Evolutionary conservation across 495 filamentous ascomycete genomes (phyloP).

Genomic region (Annulohypoxylon bovei): DNA sequence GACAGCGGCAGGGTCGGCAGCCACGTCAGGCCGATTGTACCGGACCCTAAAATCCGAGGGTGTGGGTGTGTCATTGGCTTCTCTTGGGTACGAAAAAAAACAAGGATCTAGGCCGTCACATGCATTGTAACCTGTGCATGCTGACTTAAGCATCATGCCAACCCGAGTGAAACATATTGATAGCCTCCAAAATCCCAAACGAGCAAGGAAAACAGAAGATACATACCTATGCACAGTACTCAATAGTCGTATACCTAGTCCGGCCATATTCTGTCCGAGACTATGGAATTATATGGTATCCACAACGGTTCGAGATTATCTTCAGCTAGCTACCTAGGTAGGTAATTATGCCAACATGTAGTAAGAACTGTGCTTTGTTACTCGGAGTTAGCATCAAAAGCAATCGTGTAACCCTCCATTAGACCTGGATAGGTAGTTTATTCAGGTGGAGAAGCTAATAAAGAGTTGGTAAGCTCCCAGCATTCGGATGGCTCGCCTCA

Average conservation of each 20-base stretch:
- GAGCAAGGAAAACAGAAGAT: slow-evolving; percentile 22
- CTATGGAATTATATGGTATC: slow-evolving; percentile 23
- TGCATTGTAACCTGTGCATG: slow-evolving; percentile 27
- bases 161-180: slow-evolving; percentile 34
- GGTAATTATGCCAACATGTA: slow-evolving; percentile 20
- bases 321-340: not conserved
- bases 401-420: slow-evolving; percentile 25
- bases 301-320: slow-evolving; percentile 19
- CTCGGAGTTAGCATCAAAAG: slow-evolving; percentile 32
- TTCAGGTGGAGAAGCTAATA: slow-evolving; percentile 28
- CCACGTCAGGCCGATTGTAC: slow-evolving; percentile 8
- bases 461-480: slow-evolving; percentile 18
- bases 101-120: slow-evolving; percentile 28
- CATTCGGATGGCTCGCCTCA: slow-evolving; percentile 3
- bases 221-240: slow-evolving; percentile 21
- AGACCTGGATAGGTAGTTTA: not conserved
- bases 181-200: slow-evolving; percentile 17
- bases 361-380: slow-evolving; percentile 9
- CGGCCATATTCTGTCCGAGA: slow-evolving; percentile 28
- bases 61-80: slow-evolving; percentile 13
- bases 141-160: slow-evolving; percentile 31
- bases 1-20: not conserved
- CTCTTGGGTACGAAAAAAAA: slow-evolving; percentile 1
- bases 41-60: slow-evolving; percentile 9
- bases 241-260: slow-evolving; percentile 13